Base-by-base conservation (phyloP, 345 rosid species). In the Pelargonium nanum region DNA sequence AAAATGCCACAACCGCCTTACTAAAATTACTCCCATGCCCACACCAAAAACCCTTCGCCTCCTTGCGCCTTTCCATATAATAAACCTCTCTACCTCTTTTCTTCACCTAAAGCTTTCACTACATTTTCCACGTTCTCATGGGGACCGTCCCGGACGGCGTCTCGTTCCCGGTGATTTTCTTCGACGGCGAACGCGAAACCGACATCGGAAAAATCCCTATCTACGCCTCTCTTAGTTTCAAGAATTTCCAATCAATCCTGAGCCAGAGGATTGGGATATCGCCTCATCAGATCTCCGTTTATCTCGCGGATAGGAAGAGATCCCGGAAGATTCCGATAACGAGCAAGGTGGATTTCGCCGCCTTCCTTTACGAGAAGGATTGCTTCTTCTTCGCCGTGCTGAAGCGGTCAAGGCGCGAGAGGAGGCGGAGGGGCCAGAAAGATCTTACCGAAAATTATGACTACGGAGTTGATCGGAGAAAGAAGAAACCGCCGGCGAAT, bases 401-500 rank as follows among this genome's bases (percentile, higher is more conserved):
- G 45, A 34, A 34, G 45, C 45, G 45, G 7, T 34, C 45, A 1
- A 5, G 45, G 45, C 45, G 45, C 45, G 45, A 34, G 45, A 34
- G 45, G 45, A 34, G 45, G 45, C 45, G 45, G 7, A 34, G 7
- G 12, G 45, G 1, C 10, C 4, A 15, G 45, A 34, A 15, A 15
- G 45, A 34, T 10, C 7, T 15, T 10, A 15, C 45, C 45, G 45
- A 15, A 34, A 5, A 4, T 5, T 8, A 22, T 23, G 5, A 25
- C 12, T 10, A 19, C 59, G 59, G 62, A 74, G 54, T 16, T 28
- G 57, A 28, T 51, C 61, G 62, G 51, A 57, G 64, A 7, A 60
- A 52, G 56, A 45, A 23, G 28, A 60, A 64, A 19, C 76, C 69
- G 22, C 72, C 63, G 28, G 59, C 53, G 26, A 68, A 68, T 56